Conservation (phyloP, 352 stramenopile species). For the Globisporangium orthogonon region DNA sequence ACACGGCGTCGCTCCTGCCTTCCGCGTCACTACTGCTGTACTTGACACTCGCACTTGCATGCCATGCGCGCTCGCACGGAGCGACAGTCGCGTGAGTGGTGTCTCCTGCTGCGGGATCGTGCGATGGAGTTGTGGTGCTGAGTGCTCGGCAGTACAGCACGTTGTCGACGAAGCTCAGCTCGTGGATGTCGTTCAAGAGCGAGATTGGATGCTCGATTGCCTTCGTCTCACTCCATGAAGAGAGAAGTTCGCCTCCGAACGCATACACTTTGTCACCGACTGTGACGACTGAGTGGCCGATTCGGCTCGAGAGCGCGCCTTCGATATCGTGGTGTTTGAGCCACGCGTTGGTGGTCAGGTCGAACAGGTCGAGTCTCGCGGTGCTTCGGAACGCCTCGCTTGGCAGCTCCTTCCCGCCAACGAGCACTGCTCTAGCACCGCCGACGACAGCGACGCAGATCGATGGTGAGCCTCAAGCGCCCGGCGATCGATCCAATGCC, state of each 20-base stretch:
- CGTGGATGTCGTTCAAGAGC: constrained; percentile 30
- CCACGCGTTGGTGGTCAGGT: constrained; percentile 37
- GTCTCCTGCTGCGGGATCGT: neutral
- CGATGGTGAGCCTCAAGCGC: no score
- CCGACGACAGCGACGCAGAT: neutral
- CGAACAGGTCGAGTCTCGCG: constrained; percentile 55
- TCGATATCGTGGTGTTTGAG: constrained; percentile 53
- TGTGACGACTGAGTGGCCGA: constrained; percentile 44
- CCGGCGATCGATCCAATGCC: no score
- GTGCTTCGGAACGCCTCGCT: constrained; percentile 17
- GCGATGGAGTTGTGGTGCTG: neutral
- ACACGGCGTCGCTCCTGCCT: constrained; percentile 22
- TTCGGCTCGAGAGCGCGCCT: constrained; percentile 36
- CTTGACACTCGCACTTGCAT: constrained; percentile 24
- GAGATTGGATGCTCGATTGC: neutral
- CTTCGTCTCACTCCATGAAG: constrained; percentile 3
- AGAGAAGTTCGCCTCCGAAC: constrained; percentile 51
- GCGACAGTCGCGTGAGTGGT: neutral
- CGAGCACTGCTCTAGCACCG: constrained; percentile 37
- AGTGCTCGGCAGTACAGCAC: constrained; percentile 37
- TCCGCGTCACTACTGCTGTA: constrained; percentile 10
- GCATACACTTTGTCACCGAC: constrained; percentile 30
- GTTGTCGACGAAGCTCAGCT: constrained; percentile 32
- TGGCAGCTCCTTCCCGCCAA: constrained; percentile 42
- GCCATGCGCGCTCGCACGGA: constrained; percentile 35